Evolutionary conservation across 148 eudicot genomes (phyloP), one percentile per base, ranked within the genome.

Genomic region (Vaccinium darrowii): DNA sequence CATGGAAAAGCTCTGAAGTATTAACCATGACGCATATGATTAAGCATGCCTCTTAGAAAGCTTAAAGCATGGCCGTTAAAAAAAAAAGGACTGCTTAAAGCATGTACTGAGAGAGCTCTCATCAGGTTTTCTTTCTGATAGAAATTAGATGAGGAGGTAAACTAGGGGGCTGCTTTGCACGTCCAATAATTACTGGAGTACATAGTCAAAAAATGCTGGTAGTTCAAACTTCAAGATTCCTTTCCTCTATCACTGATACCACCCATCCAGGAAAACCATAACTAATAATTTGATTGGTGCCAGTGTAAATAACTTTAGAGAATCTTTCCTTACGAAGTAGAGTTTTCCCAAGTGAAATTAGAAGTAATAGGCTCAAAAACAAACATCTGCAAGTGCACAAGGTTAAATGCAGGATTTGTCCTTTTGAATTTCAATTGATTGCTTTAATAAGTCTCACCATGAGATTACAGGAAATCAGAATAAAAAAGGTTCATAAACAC

Each of bases 151-250:
- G 21, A 73, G 16, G 18, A 39, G 21, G 50, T 8, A 36, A 73
- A 36, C 50, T 73, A 4, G 18, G 51, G 77, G 77, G 77, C 50
- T 73, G 77, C 77, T 36, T 73, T 73, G 77, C 77, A 73, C 50
- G 19, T 36, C 77, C 4, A 73, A 33, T 73, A 7, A 16, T 73
- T 15, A 73, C 49, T 15, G 39, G n/a, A 73, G 50, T 73, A 5
- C 47, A 6, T 33, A 36, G n/a, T 73, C 50, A 39, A 8, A 12
- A 73, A 15, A 33, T 36, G 21, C 76, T 30, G 76, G 47, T 14
- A 30, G 76, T 71, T 30, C 71, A 12, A 71, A 71, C 36, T 30
- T 73, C 50, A 73, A 30, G 11, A 36, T 16, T 3, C 21, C 77
- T 7, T 73, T 36, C 18, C 74, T 13, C 39, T 5, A 27, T 69